Base-by-base conservation (phyloP, 306 rosid species). In the Cicer pinnatifidum region DNA sequence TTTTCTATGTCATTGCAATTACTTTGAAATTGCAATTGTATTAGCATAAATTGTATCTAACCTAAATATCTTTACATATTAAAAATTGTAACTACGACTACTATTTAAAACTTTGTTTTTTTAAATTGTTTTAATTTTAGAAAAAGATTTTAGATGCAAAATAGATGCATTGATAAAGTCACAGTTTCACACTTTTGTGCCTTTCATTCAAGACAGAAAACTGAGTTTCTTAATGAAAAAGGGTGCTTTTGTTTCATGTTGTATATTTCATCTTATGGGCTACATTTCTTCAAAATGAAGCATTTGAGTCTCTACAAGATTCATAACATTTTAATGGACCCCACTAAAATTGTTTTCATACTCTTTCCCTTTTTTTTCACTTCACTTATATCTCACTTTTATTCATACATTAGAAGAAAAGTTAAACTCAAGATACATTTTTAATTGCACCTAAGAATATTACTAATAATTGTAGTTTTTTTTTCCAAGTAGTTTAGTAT, bases 351-450 rank as follows among this genome's bases (percentile, higher is more conserved):
- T 74, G 20, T 51, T 51, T 61, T 33, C 15, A 48, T 35, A 51
- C 62, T 62, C 20, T 73, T 69, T 69, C 72, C 81, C 75, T 73
- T 77, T 73, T 46, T 46, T 81, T 77, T 80, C 59, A 63, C 67
- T 69, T 28, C 53, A 77, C 67, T 37, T 38, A 45, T 76, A 43
- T 67, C 78, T 67, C 62, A 66, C 5, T 63, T 63, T 8, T 12
- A 41, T 5, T 51, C 64, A 80, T 41, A 56, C 11, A 60, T 51
- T 12, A 47, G 11, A 20, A 57, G 47, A 72, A 72, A 35, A 17
- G n/a, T 64, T 12, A 43, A 66, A 66, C 33, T 11, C 41, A 67
- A 11, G 48, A 7, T 45, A 67, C 47, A 33, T 28, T 28, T 66
- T 47, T 15, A 39, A 6, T 64, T 75, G 33, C 63, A 16, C 19